Evolutionary conservation across 805 yeast species (phyloP), one percentile per base, ranked within the genome.

Genomic region (Ogataea degrootiae): DNA sequence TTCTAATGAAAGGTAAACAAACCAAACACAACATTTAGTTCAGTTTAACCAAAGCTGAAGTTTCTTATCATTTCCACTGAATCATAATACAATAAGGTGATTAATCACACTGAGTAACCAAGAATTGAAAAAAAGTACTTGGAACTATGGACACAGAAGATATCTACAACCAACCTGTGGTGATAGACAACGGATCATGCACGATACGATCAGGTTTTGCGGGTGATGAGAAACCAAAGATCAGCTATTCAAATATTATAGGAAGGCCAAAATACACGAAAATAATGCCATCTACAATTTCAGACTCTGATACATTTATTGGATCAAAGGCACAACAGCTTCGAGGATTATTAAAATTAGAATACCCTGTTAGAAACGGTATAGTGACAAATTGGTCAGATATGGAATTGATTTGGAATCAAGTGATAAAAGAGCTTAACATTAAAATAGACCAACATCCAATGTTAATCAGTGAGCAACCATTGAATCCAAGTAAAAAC

Each of bases 161-260:
- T 16, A 44, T 80, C 21, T 72, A 77, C 46, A 84, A 84, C 58
- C 92, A 85, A 63, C 90, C 91, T 3, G 71, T 85, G 34, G 89
- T 85, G 35, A 68, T 85, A n/a, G 92, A 85, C 62, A 83, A 82
- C 66, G 97, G 98, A 7, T 84, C 96, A 3, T 96, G 96, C 1
- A 75, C 76, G 36, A 71, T 91, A 46, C 86, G 89, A 61, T 87
- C 95, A 1, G 97, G 98, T 1, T 87, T 91, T 65, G 96, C 97
- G 0, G 97, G 97, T 21, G 95, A 87, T 55, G 94, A 88, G 43
- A 76, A 72, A 54, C 98, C 98, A 3, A 76, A 80, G 57, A 65
- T 77, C 40, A 74, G 73, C 55, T 79, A 81, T 29, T 81, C 90
- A 2, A 69, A 88, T 21, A 66, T 83, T 63, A 37, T 88, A 3